A percentile compares a stretch with the other conserved stretches of the same genome.
Conservation (phyloP, 2,329 filamentous ascomycete species). For the Mollisiaceae sp. region DNA sequence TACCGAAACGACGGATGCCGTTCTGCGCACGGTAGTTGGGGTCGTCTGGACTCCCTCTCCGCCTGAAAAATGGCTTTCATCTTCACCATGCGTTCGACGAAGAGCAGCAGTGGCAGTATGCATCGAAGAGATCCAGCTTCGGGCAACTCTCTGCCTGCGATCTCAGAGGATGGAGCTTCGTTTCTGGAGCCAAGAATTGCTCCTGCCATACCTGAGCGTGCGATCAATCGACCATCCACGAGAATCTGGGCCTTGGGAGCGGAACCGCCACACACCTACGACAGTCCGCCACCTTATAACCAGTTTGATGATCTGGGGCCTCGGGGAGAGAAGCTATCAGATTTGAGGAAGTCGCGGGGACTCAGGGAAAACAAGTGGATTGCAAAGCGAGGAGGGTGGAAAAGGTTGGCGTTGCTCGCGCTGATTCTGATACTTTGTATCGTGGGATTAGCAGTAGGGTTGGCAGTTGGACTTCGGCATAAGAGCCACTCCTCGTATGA, state of each 20-base stretch:
- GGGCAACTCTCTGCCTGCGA: constrained; percentile 27
- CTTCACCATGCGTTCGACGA: constrained; percentile 29
- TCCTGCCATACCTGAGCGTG: constrained; percentile 34
- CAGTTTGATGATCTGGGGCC: constrained; percentile 22
- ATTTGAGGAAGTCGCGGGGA: constrained; percentile 29
- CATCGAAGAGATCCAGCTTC: constrained; percentile 24
- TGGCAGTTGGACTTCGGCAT: constrained; percentile 40
- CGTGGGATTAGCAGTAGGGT: constrained; percentile 41
- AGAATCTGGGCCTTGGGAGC: constrained; percentile 27
- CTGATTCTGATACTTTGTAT: constrained; percentile 34
- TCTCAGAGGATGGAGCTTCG: constrained; percentile 31
- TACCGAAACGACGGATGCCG: constrained; percentile 14
- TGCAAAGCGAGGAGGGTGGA: constrained; percentile 43
- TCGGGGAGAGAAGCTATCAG: constrained; percentile 32
- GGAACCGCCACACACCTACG: constrained; percentile 25
- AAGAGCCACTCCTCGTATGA: constrained; percentile 28
- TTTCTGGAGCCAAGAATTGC: constrained; percentile 18
- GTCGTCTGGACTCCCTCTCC: constrained; percentile 13
- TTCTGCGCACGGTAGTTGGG: constrained; percentile 11
- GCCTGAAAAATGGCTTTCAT: constrained; percentile 31
- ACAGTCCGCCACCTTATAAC: constrained; percentile 37
- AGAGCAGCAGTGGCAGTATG: constrained; percentile 21
- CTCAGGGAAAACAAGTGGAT: constrained; percentile 37
- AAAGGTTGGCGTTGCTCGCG: constrained; percentile 37
- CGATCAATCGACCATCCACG: constrained; percentile 30